Evolutionary conservation across 768 basidiomycete species (phyloP).

Genomic region (Leccinum olivaceopallidum): DNA sequence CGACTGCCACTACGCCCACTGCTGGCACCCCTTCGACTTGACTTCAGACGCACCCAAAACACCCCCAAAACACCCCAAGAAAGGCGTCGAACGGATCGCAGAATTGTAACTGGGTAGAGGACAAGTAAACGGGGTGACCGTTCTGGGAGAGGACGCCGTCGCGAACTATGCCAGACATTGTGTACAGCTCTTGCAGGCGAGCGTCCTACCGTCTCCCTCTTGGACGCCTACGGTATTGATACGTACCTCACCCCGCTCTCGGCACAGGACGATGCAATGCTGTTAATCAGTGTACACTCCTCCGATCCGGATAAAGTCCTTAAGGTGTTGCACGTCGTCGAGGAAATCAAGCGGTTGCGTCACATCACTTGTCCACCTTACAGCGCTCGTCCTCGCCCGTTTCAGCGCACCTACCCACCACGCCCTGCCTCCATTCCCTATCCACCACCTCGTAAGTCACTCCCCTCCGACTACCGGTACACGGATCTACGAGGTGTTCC

Average conservation of each 20-base stretch:
- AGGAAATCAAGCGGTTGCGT: constrained; percentile 74
- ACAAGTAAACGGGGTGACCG: constrained; percentile 72
- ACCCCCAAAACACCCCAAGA: constrained; percentile 65
- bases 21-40: neutral
- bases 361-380: constrained; percentile 37
- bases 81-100: constrained; percentile 66
- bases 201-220: constrained; percentile 24
- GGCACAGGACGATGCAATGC: constrained; percentile 71
- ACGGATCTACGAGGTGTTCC: no score
- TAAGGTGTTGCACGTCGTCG: constrained; percentile 79
- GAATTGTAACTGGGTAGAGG: constrained; percentile 68
- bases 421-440: no score
- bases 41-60: constrained; percentile 32
- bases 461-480: no score
- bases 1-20: neutral
- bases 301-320: constrained; percentile 62
- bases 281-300: constrained; percentile 75
- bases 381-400: no score
- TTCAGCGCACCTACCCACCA: no score
- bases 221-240: neutral
- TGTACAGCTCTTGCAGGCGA: constrained; percentile 56
- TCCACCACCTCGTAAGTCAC: no score
- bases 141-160: constrained; percentile 63
- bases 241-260: neutral
- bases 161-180: constrained; percentile 74